Conservation (phyloP, 345 rosid genomes). For the Populus euphratica region DNA sequence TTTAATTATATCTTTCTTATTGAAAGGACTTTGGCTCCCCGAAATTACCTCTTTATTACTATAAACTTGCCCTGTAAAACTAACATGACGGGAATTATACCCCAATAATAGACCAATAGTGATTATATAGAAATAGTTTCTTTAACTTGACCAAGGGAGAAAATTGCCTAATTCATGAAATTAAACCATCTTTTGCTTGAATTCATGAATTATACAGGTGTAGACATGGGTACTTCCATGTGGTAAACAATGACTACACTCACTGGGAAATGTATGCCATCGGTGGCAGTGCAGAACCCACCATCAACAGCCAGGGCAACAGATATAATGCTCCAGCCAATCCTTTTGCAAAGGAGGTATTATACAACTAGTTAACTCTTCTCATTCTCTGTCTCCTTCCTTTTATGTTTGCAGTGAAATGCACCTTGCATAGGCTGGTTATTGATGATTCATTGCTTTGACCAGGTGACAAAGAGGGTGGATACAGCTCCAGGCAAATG, state of each 20-base stretch:
- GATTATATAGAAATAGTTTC: not conserved
- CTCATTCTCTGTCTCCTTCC: not conserved
- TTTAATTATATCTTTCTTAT: not conserved
- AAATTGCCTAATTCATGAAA: not conserved
- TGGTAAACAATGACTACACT: conserved; percentile 93
- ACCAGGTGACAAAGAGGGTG: conserved; percentile 87
- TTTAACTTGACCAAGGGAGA: not conserved
- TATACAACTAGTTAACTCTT: not conserved
- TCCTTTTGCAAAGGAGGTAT: conserved; percentile 84
- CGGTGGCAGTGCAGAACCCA: conserved; percentile 91
- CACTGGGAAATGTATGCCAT: conserved; percentile 99
- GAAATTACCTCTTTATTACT: not conserved
- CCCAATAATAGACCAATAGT: not conserved
- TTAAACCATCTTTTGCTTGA: not conserved
- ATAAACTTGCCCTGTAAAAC: not conserved
- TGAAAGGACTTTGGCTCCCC: not conserved
- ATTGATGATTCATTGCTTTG: conserved; percentile 4
- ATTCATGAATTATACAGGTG: conserved; percentile 51
- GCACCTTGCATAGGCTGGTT: not conserved
- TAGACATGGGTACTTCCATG: conserved; percentile 93
- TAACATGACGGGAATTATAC: not conserved
- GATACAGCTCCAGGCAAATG: conserved; percentile 50
- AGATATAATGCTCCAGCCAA: conserved; percentile 75
- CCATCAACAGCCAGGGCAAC: conserved; percentile 96
- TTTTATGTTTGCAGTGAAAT: not conserved